phyloP scores from a whole-genome alignment of 148 eudicot genomes.

The Persicaria maculosa region DNA sequence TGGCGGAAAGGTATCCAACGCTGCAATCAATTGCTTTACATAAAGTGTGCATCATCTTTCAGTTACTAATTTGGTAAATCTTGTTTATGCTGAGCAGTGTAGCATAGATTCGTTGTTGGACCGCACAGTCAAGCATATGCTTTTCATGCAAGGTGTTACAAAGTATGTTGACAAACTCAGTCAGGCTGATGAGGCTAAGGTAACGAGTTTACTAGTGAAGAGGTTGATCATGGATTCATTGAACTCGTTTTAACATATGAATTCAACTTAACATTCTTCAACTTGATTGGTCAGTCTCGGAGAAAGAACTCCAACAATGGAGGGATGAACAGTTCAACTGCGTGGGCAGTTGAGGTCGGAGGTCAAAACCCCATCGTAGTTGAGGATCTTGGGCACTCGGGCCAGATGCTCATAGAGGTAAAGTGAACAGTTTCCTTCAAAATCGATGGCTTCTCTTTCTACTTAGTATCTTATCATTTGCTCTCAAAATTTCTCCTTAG shows the following conservation, averaged over 20 bases:
- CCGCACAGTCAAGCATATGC: constrained; percentile 66
- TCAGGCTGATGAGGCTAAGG: constrained; percentile 48
- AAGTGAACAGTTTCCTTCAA: not conserved
- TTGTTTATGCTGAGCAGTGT: constrained; percentile 38
- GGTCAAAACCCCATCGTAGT: constrained; percentile 52
- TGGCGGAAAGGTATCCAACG: constrained; percentile 54
- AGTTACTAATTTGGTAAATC: constrained; percentile 2
- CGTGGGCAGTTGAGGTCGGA: constrained; percentile 71
- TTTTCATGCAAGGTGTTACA: constrained; percentile 58
- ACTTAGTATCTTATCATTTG: not conserved
- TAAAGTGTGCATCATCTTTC: not conserved
- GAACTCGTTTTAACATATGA: not conserved
- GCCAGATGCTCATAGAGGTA: constrained; percentile 87
- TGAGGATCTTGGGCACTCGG: constrained; percentile 72
- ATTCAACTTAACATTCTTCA: constrained; percentile 1
- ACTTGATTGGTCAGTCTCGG: constrained; percentile 19
- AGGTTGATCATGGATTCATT: not conserved
- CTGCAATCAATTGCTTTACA: not conserved
- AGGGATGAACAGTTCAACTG: constrained; percentile 29
- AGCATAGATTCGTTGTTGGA: constrained; percentile 67
- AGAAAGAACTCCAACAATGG: constrained; percentile 15
- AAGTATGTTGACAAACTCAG: constrained; percentile 55
- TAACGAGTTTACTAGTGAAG: constrained; percentile 10
- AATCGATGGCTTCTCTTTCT: not conserved
- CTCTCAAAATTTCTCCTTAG: constrained; percentile 19